Evolutionary conservation across 257 asterid genomes (phyloP).

Genomic region (Haberlea rhodopensis): DNA sequence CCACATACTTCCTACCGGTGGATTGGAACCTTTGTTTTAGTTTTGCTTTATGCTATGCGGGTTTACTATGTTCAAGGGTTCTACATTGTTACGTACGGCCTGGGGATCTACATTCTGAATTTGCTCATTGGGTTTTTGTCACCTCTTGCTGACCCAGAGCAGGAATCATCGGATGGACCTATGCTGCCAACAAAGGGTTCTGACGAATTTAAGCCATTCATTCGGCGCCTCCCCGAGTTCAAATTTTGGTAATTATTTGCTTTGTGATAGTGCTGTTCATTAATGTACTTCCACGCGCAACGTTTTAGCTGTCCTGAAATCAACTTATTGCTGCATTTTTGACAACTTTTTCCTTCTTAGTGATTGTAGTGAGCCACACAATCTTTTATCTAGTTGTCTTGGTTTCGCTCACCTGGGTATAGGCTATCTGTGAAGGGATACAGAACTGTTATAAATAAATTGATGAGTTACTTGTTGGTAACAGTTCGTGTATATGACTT

Average conservation of each 20-base stretch:
- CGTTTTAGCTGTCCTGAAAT: not conserved
- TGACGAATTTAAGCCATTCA: slow-evolving; percentile 93
- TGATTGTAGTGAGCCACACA: not conserved
- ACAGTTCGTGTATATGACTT: too few species aligned
- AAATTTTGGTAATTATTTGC: slow-evolving; percentile 71
- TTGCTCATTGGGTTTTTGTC: slow-evolving; percentile 91
- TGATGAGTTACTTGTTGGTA: too few species aligned
- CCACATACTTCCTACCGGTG: slow-evolving; percentile 86
- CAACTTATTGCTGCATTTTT: not conserved
- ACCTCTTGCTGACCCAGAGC: slow-evolving; percentile 93
- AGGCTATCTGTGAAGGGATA: not conserved
- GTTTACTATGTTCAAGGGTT: slow-evolving; percentile 74
- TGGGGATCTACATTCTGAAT: slow-evolving; percentile 90
- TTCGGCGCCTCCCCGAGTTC: slow-evolving; percentile 97
- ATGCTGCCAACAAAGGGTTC: slow-evolving; percentile 90
- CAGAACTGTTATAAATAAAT: too few species aligned
- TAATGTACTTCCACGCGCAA: slow-evolving; percentile 14
- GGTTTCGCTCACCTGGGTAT: not conserved
- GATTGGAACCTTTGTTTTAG: slow-evolving; percentile 64
- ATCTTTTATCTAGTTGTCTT: not conserved
- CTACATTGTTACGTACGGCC: slow-evolving; percentile 81
- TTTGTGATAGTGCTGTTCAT: slow-evolving; percentile 7
- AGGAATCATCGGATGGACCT: slow-evolving; percentile 76
- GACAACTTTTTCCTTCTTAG: not conserved
- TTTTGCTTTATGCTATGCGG: slow-evolving; percentile 67